These are phyloP conservation scores for Phaeophleospora eucalypticola DNA, from an alignment of 2,329 filamentous ascomycete genomes.

Conservation along the genomic window DNA sequence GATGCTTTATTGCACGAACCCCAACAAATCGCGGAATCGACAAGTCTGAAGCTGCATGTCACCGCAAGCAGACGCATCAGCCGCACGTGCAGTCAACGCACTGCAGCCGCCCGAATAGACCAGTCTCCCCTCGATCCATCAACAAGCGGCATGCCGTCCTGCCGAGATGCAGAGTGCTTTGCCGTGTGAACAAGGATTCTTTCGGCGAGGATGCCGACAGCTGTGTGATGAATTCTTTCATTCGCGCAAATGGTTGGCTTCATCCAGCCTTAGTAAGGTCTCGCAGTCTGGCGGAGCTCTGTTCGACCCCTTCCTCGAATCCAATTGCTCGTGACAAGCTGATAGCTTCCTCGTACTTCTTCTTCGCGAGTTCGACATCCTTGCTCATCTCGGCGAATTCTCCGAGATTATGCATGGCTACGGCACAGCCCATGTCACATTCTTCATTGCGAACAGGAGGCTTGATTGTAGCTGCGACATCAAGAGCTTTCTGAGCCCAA, in stretches of 20 bases:
- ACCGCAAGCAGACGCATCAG: background rate
- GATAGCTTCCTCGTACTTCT: slow-evolving; percentile 65
- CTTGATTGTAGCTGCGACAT: slow-evolving; percentile 61
- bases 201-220: no score
- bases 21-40: background rate
- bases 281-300: slow-evolving; percentile 39
- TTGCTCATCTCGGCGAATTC: slow-evolving; percentile 76
- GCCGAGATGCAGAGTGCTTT: no score
- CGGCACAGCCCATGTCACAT: slow-evolving; percentile 78
- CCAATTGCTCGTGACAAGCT: slow-evolving; percentile 51
- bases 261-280: slow-evolving; percentile 26
- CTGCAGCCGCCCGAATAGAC: background rate
- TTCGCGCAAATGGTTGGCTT: background rate
- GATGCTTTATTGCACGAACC: background rate
- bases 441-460: slow-evolving; percentile 67
- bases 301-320: slow-evolving; percentile 44
- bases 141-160: no score
- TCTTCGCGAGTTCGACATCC: slow-evolving; percentile 59
- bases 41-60: no score
- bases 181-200: no score
- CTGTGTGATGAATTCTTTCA: no score
- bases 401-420: slow-evolving; percentile 79
- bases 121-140: background rate
- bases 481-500: slow-evolving; percentile 76
- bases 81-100: background rate